Evolutionary conservation across 129 eudicot species (phyloP).

Genomic region (Dittrichia graveolens): DNA sequence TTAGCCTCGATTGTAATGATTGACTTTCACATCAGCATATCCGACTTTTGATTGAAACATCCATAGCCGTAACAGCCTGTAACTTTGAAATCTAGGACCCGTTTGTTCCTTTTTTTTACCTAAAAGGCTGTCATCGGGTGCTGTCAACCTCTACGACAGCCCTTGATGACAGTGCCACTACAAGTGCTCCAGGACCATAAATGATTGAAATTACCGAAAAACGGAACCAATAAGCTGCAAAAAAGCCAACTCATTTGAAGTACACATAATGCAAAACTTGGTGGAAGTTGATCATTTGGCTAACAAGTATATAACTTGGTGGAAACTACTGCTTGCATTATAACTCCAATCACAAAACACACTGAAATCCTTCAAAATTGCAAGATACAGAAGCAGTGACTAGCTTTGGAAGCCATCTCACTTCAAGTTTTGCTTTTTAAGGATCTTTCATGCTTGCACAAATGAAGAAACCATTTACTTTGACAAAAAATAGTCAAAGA

Average conservation of each 20-base stretch:
- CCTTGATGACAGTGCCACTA: too few species aligned
- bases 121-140: too few species aligned
- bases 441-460: neutral
- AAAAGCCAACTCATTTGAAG: neutral
- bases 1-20: too few species aligned
- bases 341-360: conserved; percentile 3
- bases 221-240: neutral
- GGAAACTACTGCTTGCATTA: neutral
- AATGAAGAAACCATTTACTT: neutral
- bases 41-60: too few species aligned
- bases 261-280: neutral
- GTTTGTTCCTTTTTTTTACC: too few species aligned
- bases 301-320: conserved; percentile 11
- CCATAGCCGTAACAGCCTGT: too few species aligned
- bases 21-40: too few species aligned
- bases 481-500: neutral
- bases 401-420: too few species aligned
- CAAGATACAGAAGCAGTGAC: neutral
- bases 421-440: neutral
- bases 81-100: too few species aligned
- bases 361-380: neutral
- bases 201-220: neutral
- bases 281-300: neutral
- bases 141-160: too few species aligned
- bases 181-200: too few species aligned